Percentiles rank a stretch among this genome's conserved stretches.
Conservation (phyloP, 495 filamentous ascomycete genomes). For the Neurospora sp. region DNA sequence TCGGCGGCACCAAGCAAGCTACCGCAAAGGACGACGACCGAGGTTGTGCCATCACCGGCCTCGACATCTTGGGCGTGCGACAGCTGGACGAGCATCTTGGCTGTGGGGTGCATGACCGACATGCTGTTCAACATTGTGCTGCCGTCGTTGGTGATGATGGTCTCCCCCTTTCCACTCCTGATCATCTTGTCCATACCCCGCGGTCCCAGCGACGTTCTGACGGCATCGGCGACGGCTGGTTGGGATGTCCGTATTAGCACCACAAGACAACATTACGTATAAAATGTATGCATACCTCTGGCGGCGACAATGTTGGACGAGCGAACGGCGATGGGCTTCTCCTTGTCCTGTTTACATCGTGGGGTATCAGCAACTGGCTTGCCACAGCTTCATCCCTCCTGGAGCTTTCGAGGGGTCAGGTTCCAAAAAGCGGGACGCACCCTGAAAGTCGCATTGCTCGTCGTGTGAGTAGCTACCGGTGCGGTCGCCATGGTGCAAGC, state of each 20-base stretch:
- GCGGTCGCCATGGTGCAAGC: conserved; percentile 54
- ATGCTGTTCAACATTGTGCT: conserved; percentile 98
- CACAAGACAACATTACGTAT: conserved; percentile 1
- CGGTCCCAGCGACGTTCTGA: conserved; percentile 61
- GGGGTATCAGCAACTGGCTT: conserved; percentile 31
- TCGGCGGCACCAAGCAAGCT: conserved; percentile 91
- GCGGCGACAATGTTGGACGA: conserved; percentile 93
- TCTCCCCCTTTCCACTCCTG: conserved; percentile 88
- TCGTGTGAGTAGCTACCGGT: conserved; percentile 40
- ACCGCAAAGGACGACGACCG: conserved; percentile 93
- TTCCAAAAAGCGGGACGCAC: conserved; percentile 32
- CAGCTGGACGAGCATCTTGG: conserved; percentile 96
- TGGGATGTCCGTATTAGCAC: neutral
- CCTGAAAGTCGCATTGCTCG: conserved; percentile 69
- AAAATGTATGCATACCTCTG: conserved; percentile 53
- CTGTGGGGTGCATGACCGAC: conserved; percentile 96
- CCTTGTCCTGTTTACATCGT: conserved; percentile 62
- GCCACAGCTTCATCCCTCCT: neutral
- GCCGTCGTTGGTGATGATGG: conserved; percentile 98
- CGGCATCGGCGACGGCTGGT: conserved; percentile 88
- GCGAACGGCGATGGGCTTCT: conserved; percentile 95
- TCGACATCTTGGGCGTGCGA: conserved; percentile 97
- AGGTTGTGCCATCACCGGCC: conserved; percentile 96
- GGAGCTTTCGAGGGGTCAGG: neutral
- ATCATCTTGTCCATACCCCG: conserved; percentile 98